phyloP scores from a whole-genome alignment of 345 rosid species.

The Clarkia xantiana region DNA sequence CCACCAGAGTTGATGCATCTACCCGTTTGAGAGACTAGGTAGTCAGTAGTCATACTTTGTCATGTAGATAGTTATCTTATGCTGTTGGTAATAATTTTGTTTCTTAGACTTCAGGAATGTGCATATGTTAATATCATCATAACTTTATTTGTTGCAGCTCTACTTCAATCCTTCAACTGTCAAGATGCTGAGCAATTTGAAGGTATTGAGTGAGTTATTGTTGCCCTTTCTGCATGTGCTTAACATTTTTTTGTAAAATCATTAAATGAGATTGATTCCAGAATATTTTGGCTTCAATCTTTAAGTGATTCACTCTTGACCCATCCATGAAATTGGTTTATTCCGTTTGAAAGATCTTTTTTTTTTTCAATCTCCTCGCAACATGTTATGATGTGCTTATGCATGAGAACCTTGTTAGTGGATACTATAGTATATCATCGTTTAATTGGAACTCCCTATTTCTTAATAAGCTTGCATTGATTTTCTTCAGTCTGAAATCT shows the following conservation, averaged over 20 bases:
- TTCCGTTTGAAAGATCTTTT: background rate
- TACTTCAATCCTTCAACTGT: conserved; percentile 98
- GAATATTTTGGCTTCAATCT: no score
- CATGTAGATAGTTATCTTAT: background rate
- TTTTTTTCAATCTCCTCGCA: background rate
- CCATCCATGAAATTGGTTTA: no score
- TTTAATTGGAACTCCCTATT: no score
- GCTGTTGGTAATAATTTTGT: background rate
- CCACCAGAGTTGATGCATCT: no score
- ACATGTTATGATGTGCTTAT: no score
- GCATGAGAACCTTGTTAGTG: no score
- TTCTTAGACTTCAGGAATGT: background rate
- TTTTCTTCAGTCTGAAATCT: background rate
- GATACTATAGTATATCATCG: no score
- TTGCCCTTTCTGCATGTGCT: background rate
- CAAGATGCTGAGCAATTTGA: conserved; percentile 95
- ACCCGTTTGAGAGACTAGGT: no score
- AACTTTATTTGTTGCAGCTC: conserved; percentile 38
- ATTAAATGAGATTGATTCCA: background rate
- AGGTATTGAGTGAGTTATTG: conserved; percentile 27
- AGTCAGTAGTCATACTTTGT: no score
- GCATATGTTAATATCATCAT: background rate
- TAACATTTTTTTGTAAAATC: no score
- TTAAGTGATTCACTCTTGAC: background rate
- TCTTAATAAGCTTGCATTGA: background rate